A percentile compares a stretch with the other conserved stretches of the same genome.
Conservation (phyloP, 352 stramenopile species). For the Pythium aquatile region DNA sequence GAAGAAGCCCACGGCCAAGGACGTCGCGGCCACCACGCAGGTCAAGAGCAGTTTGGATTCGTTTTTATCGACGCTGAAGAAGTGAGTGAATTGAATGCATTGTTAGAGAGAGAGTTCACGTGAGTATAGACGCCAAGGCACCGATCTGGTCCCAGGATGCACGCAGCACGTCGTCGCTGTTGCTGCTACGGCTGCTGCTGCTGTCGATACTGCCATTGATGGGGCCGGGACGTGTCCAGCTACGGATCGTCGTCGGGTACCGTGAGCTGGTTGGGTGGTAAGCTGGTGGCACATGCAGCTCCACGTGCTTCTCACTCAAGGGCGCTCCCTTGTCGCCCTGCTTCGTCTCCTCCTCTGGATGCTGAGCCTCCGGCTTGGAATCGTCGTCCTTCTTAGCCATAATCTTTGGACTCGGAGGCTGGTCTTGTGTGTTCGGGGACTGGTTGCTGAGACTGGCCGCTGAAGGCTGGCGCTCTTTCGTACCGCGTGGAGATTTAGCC, state of each 20-base stretch:
- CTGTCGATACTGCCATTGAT: conserved; percentile 4
- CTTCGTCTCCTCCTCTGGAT: neutral
- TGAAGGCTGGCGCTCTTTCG: neutral
- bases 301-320: neutral
- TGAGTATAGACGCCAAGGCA: conserved; percentile 21
- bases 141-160: conserved; percentile 28
- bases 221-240: conserved; percentile 22
- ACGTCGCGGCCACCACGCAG: conserved; percentile 36
- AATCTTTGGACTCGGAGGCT: neutral
- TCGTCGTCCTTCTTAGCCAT: neutral
- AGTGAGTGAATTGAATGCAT: conserved; percentile 15
- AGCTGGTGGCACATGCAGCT: neutral
- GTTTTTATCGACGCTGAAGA: conserved; percentile 52
- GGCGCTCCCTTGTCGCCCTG: neutral
- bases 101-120: conserved; percentile 1
- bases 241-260: conserved; percentile 49
- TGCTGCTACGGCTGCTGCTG: neutral
- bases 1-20: conserved; percentile 66
- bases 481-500: neutral
- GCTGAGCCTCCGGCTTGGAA: neutral
- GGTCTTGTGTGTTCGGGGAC: neutral
- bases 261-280: conserved; percentile 10
- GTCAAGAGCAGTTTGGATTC: conserved; percentile 71
- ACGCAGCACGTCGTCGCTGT: conserved; percentile 13
- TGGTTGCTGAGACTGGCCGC: conserved; percentile 1